These are phyloP conservation scores for Carex arenaria DNA, from an alignment of 202 grass and related monocot species.

Conservation along the genomic window DNA sequence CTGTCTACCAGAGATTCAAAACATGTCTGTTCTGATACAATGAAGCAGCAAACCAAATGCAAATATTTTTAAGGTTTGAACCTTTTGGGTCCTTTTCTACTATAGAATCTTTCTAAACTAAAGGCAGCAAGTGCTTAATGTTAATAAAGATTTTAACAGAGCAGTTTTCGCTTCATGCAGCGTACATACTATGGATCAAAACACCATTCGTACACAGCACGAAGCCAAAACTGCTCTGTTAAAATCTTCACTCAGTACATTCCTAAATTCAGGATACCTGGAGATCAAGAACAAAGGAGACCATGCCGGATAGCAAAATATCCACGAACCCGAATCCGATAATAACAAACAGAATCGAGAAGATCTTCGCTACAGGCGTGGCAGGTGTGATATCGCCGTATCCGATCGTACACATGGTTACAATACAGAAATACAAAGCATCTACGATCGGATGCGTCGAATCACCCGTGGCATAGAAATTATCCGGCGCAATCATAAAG, in stretches of 20 bases:
- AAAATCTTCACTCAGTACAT: too few species aligned
- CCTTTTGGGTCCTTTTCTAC: neutral
- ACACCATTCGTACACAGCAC: too few species aligned
- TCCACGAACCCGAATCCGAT: constrained; percentile 83
- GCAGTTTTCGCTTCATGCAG: too few species aligned
- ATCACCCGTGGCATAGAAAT: constrained; percentile 41
- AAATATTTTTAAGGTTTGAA: neutral
- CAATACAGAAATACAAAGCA: constrained; percentile 97
- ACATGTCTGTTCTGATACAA: neutral
- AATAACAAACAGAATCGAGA: constrained; percentile 88
- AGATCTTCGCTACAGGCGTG: constrained; percentile 71
- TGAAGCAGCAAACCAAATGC: neutral
- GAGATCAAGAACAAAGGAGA: constrained; percentile 86
- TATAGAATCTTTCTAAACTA: neutral
- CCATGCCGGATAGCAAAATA: constrained; percentile 92
- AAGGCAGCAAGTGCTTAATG: neutral
- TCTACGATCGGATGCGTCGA: constrained; percentile 79
- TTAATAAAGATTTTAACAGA: too few species aligned
- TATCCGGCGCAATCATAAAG: constrained; percentile 46
- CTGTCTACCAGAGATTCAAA: neutral
- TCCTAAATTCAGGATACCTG: neutral
- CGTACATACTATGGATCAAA: too few species aligned
- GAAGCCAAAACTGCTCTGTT: too few species aligned
- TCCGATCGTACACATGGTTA: constrained; percentile 95
- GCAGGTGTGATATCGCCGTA: constrained; percentile 89